Base-by-base conservation (phyloP, 768 basidiomycete genomes). In the Termitomyces sp. region DNA sequence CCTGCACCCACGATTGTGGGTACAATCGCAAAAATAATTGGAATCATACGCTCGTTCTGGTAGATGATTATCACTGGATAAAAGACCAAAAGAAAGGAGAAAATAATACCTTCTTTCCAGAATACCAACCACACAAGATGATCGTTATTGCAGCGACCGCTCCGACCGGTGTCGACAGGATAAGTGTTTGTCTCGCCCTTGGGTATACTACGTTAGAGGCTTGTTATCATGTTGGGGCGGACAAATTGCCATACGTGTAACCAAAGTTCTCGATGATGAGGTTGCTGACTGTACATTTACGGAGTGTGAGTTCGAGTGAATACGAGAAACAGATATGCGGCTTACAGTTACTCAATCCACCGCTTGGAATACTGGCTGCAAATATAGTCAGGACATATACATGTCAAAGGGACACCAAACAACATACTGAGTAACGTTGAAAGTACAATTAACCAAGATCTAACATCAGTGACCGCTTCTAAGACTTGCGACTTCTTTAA, bases 301-400 rank as follows among this genome's bases (percentile, higher is more conserved):
- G 23, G 23, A 39, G 29, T 2, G 7, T 43, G 13, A 41, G 15
- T 27, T 15, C 40, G 29, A n/a, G 12, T 36, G 25, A 52, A 12
- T 31, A 32, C 3, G 6, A 22, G 22, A 15, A 32, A 32, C 23
- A 48, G 36, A 43, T 43, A 18, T 47, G 27, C 3, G n/a, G 69
- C 79, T 56, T 56, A 85, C 84, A 85, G 57, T 86, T 85, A 62
- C 77, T 84, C 29, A 86, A 62, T 2, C 65, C 84, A 18, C 85
- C 85, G 60, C 84, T 86, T 0, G 85, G 84, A 32, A 87, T 81
- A 59, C 82, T 86, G 52, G 82, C 85, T 87, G 47, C 16, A 45
- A 38, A 31, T 59, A 52, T 22, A 54, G 32, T 53, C 23, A 32
- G 7, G 20, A 33, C n/a, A n/a, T 9, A 18, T 32, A 13, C 5